Base-by-base conservation (phyloP, 2,329 filamentous ascomycete species). In the Paraphaeosphaeria sporulosa region DNA sequence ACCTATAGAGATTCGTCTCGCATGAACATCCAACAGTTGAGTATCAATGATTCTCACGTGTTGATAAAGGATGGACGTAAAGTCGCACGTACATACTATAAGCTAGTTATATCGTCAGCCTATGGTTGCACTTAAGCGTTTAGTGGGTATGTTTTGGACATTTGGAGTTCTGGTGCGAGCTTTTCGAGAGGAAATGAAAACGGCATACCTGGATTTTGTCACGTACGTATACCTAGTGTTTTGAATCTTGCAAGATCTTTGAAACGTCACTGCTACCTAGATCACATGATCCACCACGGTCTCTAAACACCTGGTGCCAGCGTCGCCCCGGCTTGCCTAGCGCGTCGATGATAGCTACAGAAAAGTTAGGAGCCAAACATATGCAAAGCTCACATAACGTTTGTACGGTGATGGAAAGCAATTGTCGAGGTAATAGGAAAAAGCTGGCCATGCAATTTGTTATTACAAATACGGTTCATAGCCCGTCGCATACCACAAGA, bases 391-490 rank as follows among this genome's bases (percentile, higher is more conserved):
- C 42, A 44, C 19, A 13, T 23, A 21, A 23, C 19, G 10, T 44
- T 44, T 19, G 7, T 12, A 32, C 10, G 13, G 42, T 13, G 42
- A 4, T 13, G 19, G 19, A 19, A 12, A 23, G 12, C 8, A 10
- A 19, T n/a, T 4, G 1, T n/a, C 10, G 8, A 23, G 42, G 36
- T 44, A 19, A 44, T 2, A 30, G 19, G 44, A 27, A 13, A n/a
- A 47, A n/a, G 27, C n/a, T 23, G 4, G 27, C 34, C 21, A 15
- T 25, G 34, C 48, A 51, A 51, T 51, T 25, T 38, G 12, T 15
- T 40, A 51, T 51, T 51, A 51, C 47, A 51, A 51, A 51, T 19
- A 38, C 48, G 32, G 32, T 6, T 40, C 48, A 34, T 51, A 51
- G 48, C 8, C 48, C 48, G 48, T 51, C 48, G 32, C 30, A 38